Conservation (phyloP, 129 eudicot genomes). For the Mikania micrantha region DNA sequence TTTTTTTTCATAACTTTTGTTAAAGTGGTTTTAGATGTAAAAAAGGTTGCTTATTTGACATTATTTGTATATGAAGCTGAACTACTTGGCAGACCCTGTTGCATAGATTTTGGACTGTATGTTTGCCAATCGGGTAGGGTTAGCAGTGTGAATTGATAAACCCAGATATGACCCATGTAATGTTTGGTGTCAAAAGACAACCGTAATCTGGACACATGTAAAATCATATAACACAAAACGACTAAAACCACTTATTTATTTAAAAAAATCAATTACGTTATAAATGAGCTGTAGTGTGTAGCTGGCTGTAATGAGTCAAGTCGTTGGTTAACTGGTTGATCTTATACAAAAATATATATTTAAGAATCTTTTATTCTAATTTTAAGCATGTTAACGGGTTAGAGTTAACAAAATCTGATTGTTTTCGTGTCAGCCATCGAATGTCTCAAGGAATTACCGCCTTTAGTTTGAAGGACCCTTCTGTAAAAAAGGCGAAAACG, state of each 20-base stretch:
- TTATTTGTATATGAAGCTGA: not conserved
- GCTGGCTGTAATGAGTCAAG: too few relatives aligned
- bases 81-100: not conserved
- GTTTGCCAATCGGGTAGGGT: too few relatives aligned
- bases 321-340: too few relatives aligned
- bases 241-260: too few relatives aligned
- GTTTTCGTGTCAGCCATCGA: not conserved
- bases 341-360: too few relatives aligned
- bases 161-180: not conserved
- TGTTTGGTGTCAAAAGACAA: not conserved
- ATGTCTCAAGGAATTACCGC: not conserved
- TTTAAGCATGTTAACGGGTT: too few relatives aligned
- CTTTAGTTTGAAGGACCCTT: not conserved
- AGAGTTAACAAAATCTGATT: not conserved
- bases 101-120: too few relatives aligned
- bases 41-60: slow-evolving; percentile 2
- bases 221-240: not conserved
- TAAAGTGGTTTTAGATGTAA: not conserved
- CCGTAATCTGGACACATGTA: not conserved
- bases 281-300: too few relatives aligned
- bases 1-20: not conserved
- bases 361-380: not conserved
- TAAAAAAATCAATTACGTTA: too few relatives aligned
- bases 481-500: too few relatives aligned
- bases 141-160: not conserved